Evolutionary conservation across 2,329 filamentous ascomycete species (phyloP).

Genomic region (Fulvia fulva): DNA sequence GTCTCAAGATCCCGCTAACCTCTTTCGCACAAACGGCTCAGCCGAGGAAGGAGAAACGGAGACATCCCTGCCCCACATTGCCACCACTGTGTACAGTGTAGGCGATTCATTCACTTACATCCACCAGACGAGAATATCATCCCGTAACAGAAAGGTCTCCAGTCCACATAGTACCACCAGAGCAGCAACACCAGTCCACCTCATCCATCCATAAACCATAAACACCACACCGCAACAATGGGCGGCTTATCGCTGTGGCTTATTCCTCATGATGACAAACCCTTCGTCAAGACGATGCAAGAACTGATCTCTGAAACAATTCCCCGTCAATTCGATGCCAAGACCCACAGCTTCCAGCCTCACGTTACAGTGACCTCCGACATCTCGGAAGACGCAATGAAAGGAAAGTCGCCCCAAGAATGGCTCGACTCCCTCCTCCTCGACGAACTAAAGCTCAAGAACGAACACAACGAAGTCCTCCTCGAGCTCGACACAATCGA

Average conservation of each 20-base stretch:
- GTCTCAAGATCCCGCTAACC: neutral
- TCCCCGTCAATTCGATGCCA: slow-evolving; percentile 16
- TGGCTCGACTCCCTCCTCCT: slow-evolving; percentile 18
- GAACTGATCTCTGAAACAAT: slow-evolving; percentile 26
- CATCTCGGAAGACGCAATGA: slow-evolving; percentile 5
- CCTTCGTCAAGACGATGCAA: slow-evolving; percentile 23
- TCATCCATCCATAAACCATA: neutral
- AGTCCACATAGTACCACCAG: no score
- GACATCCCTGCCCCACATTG: neutral
- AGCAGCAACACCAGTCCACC: no score
- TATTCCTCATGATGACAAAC: slow-evolving; percentile 15
- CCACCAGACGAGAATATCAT: neutral
- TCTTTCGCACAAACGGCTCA: neutral
- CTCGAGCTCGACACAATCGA: slow-evolving; percentile 21
- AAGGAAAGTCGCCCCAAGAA: slow-evolving; percentile 18
- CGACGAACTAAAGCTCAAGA: slow-evolving; percentile 8
- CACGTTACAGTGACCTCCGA: slow-evolving; percentile 23
- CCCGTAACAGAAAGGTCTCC: no score
- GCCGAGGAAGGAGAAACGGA: neutral
- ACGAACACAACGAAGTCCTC: slow-evolving; percentile 22
- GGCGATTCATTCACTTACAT: neutral
- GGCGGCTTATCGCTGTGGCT: slow-evolving; percentile 21
- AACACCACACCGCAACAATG: neutral
- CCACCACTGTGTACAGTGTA: neutral
- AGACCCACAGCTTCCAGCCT: slow-evolving; percentile 16